A percentile compares a stretch with the other conserved stretches of the same genome.
Conservation (phyloP, 805 yeast genomes). For the Saccharomycopsis sp. region DNA sequence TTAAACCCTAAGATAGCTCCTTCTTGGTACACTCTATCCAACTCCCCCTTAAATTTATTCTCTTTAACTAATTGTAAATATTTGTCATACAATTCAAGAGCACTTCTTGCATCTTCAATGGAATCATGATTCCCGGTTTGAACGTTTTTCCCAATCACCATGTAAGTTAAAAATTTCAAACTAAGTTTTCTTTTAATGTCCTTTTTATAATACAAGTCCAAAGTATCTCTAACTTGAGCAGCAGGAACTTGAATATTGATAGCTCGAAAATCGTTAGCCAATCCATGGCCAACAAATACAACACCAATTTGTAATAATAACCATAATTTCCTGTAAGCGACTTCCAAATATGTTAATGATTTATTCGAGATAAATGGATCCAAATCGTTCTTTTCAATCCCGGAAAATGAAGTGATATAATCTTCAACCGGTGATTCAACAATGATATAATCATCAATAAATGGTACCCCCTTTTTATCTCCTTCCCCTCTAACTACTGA, state of each 20-base stretch:
- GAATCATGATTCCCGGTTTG: slow-evolving; percentile 96
- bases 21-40: slow-evolving; percentile 64
- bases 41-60: slow-evolving; percentile 54
- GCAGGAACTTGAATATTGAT: slow-evolving; percentile 87
- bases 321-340: slow-evolving; percentile 88
- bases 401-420: slow-evolving; percentile 84
- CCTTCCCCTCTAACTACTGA: slow-evolving; percentile 79
- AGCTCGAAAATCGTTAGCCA: slow-evolving; percentile 84
- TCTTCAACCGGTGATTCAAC: slow-evolving; percentile 69
- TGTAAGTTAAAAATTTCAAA: slow-evolving; percentile 79
- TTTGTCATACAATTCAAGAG: slow-evolving; percentile 66
- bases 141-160: slow-evolving; percentile 63
- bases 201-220: slow-evolving; percentile 67
- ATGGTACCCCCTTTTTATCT: slow-evolving; percentile 60
- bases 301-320: slow-evolving; percentile 81
- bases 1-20: slow-evolving; percentile 53
- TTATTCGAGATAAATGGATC: slow-evolving; percentile 60
- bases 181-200: slow-evolving; percentile 74
- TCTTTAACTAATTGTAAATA: slow-evolving; percentile 53
- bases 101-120: slow-evolving; percentile 90
- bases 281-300: slow-evolving; percentile 91
- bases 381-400: slow-evolving; percentile 89
- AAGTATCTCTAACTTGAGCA: slow-evolving; percentile 83
- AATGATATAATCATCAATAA: slow-evolving; percentile 88
- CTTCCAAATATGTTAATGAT: slow-evolving; percentile 69